Percentiles rank a stretch among this genome's conserved stretches.
These are phyloP conservation scores for Claviceps monticola DNA, from an alignment of 2,329 filamentous ascomycete genomes.

Conservation along the genomic window DNA sequence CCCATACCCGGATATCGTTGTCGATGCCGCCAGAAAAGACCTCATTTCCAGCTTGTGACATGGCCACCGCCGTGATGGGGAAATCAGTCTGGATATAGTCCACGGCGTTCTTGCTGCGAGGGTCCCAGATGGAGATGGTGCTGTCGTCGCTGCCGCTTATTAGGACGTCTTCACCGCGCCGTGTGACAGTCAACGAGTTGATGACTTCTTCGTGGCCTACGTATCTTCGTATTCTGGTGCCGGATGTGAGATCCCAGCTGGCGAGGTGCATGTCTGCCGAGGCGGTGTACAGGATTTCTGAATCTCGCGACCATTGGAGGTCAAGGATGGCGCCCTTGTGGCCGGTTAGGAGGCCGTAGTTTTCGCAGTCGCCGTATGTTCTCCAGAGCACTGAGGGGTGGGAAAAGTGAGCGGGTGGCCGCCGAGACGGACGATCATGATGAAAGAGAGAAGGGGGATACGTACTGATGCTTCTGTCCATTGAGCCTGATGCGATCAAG, in stretches of 20 bases:
- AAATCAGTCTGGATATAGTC: conserved; percentile 86
- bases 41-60: conserved; percentile 92
- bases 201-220: conserved; percentile 92
- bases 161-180: conserved; percentile 77
- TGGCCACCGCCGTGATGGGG: conserved; percentile 77
- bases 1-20: conserved; percentile 96
- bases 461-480: conserved; percentile 83
- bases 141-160: conserved; percentile 90
- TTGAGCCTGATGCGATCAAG: conserved; percentile 83
- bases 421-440: no score
- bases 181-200: conserved; percentile 79
- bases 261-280: conserved; percentile 88
- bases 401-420: background rate
- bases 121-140: conserved; percentile 91
- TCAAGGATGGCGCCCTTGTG: conserved; percentile 88
- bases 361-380: conserved; percentile 84
- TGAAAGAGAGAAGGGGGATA: no score
- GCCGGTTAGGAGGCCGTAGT: conserved; percentile 78
- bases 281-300: conserved; percentile 76
- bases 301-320: conserved; percentile 93
- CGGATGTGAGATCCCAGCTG: conserved; percentile 88
- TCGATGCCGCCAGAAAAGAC: conserved; percentile 91
- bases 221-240: conserved; percentile 82
- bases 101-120: conserved; percentile 73
- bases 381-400: conserved; percentile 66